Base-by-base conservation (phyloP, 2,329 filamentous ascomycete genomes). In the Ophiosphaerella herpotricha region DNA sequence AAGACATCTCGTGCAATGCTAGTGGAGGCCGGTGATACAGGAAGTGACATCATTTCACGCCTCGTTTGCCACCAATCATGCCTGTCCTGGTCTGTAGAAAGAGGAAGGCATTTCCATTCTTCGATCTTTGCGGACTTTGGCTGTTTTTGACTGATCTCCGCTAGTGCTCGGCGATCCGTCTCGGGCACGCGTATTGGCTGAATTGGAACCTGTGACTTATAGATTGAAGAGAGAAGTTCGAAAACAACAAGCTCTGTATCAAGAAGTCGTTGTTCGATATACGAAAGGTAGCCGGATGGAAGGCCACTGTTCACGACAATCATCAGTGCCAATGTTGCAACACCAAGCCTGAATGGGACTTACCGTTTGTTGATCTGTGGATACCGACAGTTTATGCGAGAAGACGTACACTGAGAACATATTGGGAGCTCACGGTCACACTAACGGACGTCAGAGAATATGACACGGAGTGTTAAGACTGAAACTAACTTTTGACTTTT, bases 401-500 rank as follows among this genome's bases (percentile, higher is more conserved):
- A 32, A 14, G 53, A 36, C 16, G 37, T 38, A 36, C 60, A 63
- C 48, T 63, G 61, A 11, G 56, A 61, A 24, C 61, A 64, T 14
- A 51, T 48, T 18, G 60, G 60, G 3, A 62, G 40, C 18, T 61
- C 56, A 13, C 60, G 61, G 21, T 54, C 52, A 36, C 60, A 64
- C 61, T 63, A 7, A 39, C 37, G 16, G 8, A 1, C 12, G 23
- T 61, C 37, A 58, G 48, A 21, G 40, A 34, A 14, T 14, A 8
- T 7, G 9, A 16, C 8, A 6, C 21, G 24, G 14, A 12, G n/a
- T 4, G 18, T 9, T 6, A 2, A 18, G 5, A 26, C 14, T 5
- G 12, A 34, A 18, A 32, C 40, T 11, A 48, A 66, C 62, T 52
- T 63, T 66, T 18, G 58, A 61, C 43, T 66, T 66, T 43, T 64